These are phyloP conservation scores for Chlamydomonas reinhardtii DNA, from an alignment of 163 green algal genomes.

Conservation along the genomic window DNA sequence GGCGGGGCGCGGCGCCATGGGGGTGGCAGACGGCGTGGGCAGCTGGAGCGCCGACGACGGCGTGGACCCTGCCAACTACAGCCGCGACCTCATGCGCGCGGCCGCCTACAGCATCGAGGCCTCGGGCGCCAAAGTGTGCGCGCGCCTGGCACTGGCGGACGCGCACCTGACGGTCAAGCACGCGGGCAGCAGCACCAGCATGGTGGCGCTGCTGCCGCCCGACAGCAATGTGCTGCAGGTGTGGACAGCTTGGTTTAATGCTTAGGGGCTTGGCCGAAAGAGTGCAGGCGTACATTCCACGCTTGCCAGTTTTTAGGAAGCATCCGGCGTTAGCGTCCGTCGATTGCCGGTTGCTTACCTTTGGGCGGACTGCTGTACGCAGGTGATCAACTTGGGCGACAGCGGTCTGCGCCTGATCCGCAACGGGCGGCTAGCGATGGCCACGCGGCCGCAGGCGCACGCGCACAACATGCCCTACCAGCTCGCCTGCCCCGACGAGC, in stretches of 20 bases:
- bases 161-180: conserved; percentile 47
- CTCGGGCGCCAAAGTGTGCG: not conserved
- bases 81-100: conserved; percentile 58
- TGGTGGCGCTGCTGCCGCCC: conserved; percentile 60
- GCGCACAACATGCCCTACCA: conserved; percentile 74
- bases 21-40: conserved; percentile 95
- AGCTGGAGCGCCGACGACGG: conserved; percentile 85
- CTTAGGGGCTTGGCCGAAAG: too few relatives aligned
- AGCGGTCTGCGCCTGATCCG: conserved; percentile 86
- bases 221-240: conserved; percentile 47
- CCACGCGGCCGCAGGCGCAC: conserved; percentile 56
- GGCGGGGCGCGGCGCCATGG: conserved; percentile 71
- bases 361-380: not conserved
- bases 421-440: conserved; percentile 69
- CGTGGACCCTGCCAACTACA: conserved; percentile 84
- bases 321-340: too few relatives aligned
- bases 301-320: too few relatives aligned
- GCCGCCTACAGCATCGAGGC: conserved; percentile 8
- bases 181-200: conserved; percentile 67
- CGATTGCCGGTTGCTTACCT: too few relatives aligned
- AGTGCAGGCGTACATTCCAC: too few relatives aligned
- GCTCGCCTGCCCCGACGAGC: conserved; percentile 52
- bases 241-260: not conserved
- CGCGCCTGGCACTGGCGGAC: conserved; percentile 38
- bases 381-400: conserved; percentile 85